These are phyloP conservation scores for Cryptosporidium tyzzeri DNA, from an alignment of 169 alveolate genomes.

Conservation along the genomic window DNA sequence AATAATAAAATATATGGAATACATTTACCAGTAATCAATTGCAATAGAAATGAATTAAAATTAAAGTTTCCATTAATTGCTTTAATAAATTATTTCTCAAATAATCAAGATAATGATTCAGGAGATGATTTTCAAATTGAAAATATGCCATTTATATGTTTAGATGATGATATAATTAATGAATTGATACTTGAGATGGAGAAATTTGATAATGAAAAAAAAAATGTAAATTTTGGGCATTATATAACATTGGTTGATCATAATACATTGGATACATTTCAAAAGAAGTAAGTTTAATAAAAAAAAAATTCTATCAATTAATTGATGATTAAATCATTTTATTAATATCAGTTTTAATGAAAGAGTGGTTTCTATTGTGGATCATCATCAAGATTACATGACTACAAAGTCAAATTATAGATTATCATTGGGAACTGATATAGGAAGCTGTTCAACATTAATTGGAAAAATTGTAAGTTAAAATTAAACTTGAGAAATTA, in stretches of 20 bases:
- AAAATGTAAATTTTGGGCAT: not conserved
- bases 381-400: constrained; percentile 48
- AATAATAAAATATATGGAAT: not conserved
- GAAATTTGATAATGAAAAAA: not conserved
- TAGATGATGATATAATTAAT: constrained; percentile 16
- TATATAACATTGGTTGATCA: constrained; percentile 57
- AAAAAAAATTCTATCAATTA: not conserved
- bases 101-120: not conserved
- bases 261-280: constrained; percentile 16
- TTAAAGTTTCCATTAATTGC: constrained; percentile 31
- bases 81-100: constrained; percentile 17
- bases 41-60: constrained; percentile 1
- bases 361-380: constrained; percentile 41
- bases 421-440: constrained; percentile 37
- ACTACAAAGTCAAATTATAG: constrained; percentile 12
- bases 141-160: constrained; percentile 25
- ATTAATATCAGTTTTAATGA: constrained; percentile 6
- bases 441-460: constrained; percentile 68
- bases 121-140: constrained; percentile 4
- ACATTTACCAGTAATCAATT: constrained; percentile 50
- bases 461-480: constrained; percentile 58
- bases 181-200: not conserved
- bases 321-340: not conserved
- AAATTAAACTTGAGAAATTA: not conserved
- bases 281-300: constrained; percentile 27